A percentile compares a stretch with the other conserved stretches of the same genome.
These are phyloP conservation scores for Ogataea siamensis DNA, from an alignment of 805 yeast genomes.

Conservation along the genomic window DNA sequence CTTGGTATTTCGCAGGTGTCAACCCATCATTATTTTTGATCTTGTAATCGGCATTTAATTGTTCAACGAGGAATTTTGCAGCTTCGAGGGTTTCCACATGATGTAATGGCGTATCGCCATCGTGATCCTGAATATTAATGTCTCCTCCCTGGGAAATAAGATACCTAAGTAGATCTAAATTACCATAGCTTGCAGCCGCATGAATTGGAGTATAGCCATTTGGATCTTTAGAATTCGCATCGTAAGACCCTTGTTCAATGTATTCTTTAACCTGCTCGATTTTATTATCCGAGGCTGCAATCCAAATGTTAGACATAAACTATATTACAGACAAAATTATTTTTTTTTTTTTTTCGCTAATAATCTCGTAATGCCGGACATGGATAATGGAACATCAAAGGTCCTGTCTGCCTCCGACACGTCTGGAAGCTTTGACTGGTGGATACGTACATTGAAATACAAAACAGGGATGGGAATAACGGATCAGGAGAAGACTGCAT, in stretches of 20 bases:
- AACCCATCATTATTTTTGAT: conserved; percentile 69
- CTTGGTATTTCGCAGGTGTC: conserved; percentile 70
- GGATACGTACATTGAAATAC: conserved; percentile 71
- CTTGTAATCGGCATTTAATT: conserved; percentile 63
- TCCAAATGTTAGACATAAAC: conserved; percentile 67
- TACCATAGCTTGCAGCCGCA: conserved; percentile 95
- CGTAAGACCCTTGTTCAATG: conserved; percentile 48
- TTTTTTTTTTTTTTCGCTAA: conserved; percentile 4
- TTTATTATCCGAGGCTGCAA: conserved; percentile 88
- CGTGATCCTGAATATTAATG: conserved; percentile 76
- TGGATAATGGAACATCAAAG: conserved; percentile 26
- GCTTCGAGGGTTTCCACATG: conserved; percentile 71
- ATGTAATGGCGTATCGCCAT: conserved; percentile 95
- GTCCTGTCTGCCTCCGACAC: conserved; percentile 35
- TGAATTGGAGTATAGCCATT: conserved; percentile 97
- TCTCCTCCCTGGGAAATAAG: conserved; percentile 67
- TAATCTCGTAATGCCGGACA: conserved; percentile 2
- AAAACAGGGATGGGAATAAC: conserved; percentile 66
- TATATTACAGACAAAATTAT: background rate
- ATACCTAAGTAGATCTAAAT: conserved; percentile 59
- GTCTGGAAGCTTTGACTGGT: conserved; percentile 59
- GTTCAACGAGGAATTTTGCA: conserved; percentile 67
- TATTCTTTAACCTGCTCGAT: conserved; percentile 53
- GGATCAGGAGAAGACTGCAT: conserved; percentile 49
- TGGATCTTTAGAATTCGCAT: conserved; percentile 77